Base-by-base conservation (phyloP, 306 rosid species). In the Styphnolobium japonicum region DNA sequence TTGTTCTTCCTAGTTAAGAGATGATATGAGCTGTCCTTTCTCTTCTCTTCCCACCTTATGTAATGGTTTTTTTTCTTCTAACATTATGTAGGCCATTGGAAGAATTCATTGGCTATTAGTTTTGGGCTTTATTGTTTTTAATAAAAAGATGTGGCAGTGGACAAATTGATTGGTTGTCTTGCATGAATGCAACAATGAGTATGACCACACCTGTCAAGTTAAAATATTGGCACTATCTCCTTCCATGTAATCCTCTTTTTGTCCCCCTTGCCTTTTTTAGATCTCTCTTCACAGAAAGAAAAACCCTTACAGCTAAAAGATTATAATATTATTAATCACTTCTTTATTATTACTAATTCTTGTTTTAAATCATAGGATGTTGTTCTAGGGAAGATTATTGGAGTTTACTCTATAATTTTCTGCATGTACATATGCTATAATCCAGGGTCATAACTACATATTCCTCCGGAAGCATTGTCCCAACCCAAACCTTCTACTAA, bases 161-260 rank as follows among this genome's bases (percentile, higher is more conserved):
- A 84, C 82, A 86, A 84, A 83, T 76, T 86, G 87, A 85, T 78
- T 69, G 83, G 89, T 85, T 85, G 88, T 81, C 83, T 83, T 88
- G 89, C 81, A 83, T 87, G 89, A 83, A 88, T 85, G 88, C 88
- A 83, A 79, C 85, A 75, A 60, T 85, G 88, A 84, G 77, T 77
- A 86, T 85, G 90, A 86, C 89, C 77, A 77, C 82, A 85, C 86
- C 78, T 77, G 85, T 71, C 84, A 75, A 72, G 56, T 66, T 86
- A 74, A 68, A 71, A 83, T 63, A 60, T 82, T 66, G 80, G 58
- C 79, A 73, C 77, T 60, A 79, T 79, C 84, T 82, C 78, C 87
- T 79, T 84, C 87, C 84, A 73, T 69, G 77, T 67, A 87, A 70
- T 84, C 86, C 85, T 83, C 86, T 82, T 84, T 88, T 63, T 71